These are phyloP conservation scores for Moesziomyces aphidis DNA, from an alignment of 1,284 basidiomycete genomes.

Conservation along the genomic window DNA sequence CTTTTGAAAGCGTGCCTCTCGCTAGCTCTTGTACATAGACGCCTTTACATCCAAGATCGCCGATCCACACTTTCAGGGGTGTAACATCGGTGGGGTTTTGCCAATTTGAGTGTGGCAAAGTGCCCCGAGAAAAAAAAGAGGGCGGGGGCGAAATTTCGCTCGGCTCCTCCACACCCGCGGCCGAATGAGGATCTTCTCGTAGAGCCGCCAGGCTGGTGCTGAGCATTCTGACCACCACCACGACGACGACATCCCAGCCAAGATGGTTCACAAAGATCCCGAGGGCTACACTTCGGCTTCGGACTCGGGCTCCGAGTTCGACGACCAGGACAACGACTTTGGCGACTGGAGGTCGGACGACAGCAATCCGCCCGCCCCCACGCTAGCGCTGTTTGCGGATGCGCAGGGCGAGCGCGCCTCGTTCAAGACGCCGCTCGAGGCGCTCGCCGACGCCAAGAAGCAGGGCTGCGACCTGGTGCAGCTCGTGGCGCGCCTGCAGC, in stretches of 20 bases:
- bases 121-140: background rate
- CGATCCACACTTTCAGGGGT: too few relatives aligned
- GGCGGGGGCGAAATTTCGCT: background rate
- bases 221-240: background rate
- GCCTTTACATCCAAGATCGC: too few relatives aligned
- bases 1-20: too few relatives aligned
- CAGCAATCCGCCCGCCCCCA: constrained; percentile 20
- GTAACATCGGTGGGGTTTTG: too few relatives aligned
- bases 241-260: background rate
- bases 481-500: constrained; percentile 35
- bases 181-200: too few relatives aligned
- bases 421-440: constrained; percentile 46
- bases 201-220: too few relatives aligned
- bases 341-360: constrained; percentile 42
- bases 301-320: constrained; percentile 25
- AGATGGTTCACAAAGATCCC: constrained; percentile 45
- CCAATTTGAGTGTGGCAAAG: background rate
- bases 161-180: background rate
- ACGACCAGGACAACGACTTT: constrained; percentile 48
- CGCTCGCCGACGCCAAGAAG: constrained; percentile 50
- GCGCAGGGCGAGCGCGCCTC: constrained; percentile 11
- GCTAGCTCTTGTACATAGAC: background rate
- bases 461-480: constrained; percentile 56
- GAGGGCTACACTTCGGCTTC: constrained; percentile 28
- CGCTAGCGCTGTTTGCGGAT: constrained; percentile 27